phyloP scores from a whole-genome alignment of 2,329 filamentous ascomycete genomes.

The Penicillium sp. region DNA sequence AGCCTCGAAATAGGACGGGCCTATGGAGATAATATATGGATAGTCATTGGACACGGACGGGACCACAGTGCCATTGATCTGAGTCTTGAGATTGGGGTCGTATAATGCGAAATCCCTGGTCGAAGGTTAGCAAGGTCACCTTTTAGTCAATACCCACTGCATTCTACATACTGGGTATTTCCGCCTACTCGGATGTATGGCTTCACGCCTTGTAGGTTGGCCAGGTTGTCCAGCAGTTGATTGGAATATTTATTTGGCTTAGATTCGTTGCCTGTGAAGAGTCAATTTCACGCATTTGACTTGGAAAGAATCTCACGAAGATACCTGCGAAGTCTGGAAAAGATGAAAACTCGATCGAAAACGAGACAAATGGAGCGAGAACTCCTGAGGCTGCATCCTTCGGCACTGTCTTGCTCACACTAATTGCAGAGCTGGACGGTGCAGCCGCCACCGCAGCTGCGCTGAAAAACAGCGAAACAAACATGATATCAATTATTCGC shows the following conservation, averaged over 20 bases:
- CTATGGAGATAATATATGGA: slow-evolving; percentile 65
- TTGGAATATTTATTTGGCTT: slow-evolving; percentile 66
- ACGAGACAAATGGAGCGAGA: slow-evolving; percentile 55
- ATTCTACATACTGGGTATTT: slow-evolving; percentile 61
- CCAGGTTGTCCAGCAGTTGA: slow-evolving; percentile 64
- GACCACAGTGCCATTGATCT: slow-evolving; percentile 61
- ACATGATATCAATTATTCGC: slow-evolving; percentile 8
- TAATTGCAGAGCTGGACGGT: slow-evolving; percentile 17
- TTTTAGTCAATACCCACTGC: too few species aligned
- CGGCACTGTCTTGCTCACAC: slow-evolving; percentile 18
- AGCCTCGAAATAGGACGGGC: slow-evolving; percentile 67
- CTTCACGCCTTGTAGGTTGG: slow-evolving; percentile 60
- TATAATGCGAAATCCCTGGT: slow-evolving; percentile 65
- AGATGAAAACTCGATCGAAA: slow-evolving; percentile 59
- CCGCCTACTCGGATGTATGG: slow-evolving; percentile 69
- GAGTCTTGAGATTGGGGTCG: slow-evolving; percentile 58
- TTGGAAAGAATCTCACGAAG: background rate
- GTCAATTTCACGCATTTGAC: background rate
- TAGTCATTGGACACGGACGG: slow-evolving; percentile 61
- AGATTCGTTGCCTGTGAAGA: slow-evolving; percentile 56
- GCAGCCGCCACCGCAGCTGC: slow-evolving; percentile 20
- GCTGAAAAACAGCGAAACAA: slow-evolving; percentile 17
- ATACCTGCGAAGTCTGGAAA: slow-evolving; percentile 60
- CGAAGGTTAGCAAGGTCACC: too few species aligned
- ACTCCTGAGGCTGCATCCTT: slow-evolving; percentile 24